Evolutionary conservation across 2,329 filamentous ascomycete genomes (phyloP).

Genomic region (Ophiocordyceps camponoti-floridani): DNA sequence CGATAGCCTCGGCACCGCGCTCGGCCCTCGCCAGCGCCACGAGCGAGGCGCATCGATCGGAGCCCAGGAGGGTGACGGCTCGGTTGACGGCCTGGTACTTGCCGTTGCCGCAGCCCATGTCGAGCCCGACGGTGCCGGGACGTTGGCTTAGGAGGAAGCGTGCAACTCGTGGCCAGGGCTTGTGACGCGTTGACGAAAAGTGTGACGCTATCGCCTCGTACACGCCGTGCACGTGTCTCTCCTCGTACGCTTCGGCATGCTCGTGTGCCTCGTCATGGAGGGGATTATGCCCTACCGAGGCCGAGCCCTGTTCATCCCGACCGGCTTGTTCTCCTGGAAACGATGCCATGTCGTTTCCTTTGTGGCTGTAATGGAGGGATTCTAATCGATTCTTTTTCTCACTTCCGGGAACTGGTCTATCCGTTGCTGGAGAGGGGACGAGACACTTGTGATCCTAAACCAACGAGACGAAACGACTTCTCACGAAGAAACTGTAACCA

Average conservation of each 20-base stretch:
- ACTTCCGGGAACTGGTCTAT: no score
- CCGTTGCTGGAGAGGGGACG: no score
- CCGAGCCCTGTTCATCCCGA: not conserved
- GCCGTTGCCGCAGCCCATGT: conserved; percentile 92
- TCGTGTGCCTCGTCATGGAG: not conserved
- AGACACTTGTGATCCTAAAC: no score
- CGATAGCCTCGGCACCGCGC: conserved; percentile 44
- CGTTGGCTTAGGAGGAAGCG: conserved; percentile 50
- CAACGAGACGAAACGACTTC: no score
- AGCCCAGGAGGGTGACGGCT: conserved; percentile 62
- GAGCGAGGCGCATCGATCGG: conserved; percentile 55
- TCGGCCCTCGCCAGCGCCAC: conserved; percentile 26
- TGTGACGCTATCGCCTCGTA: conserved; percentile 78
- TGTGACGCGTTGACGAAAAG: conserved; percentile 63
- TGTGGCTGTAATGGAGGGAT: not conserved
- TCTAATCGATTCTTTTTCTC: not conserved
- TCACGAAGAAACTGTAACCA: no score
- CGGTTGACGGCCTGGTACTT: conserved; percentile 79
- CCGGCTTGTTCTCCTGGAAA: not conserved
- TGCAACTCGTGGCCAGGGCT: conserved; percentile 86
- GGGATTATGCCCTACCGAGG: not conserved
- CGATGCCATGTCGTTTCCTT: not conserved
- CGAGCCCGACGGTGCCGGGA: conserved; percentile 63
- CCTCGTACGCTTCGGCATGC: conserved; percentile 43
- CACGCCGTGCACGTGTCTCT: conserved; percentile 73